Conservation (phyloP, 345 rosid genomes). For the Syzygium oleosum region DNA sequence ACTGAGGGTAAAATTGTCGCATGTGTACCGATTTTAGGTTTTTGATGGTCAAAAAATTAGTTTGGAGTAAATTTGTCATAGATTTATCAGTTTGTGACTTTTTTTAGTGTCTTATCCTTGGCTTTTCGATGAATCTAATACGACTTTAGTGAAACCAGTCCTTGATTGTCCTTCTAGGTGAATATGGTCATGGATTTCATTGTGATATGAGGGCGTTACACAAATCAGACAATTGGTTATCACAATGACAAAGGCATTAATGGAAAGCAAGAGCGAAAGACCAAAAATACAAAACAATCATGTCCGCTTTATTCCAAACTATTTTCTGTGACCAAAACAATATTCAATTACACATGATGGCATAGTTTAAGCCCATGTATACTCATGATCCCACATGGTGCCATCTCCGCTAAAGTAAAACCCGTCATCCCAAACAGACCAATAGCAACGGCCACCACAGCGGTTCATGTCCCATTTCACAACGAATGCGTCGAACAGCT, state of each 20-base stretch:
- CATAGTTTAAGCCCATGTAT: background rate
- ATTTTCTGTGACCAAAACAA: background rate
- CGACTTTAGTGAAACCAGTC: background rate
- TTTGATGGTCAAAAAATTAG: too few relatives aligned
- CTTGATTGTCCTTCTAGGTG: background rate
- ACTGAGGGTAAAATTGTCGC: too few relatives aligned
- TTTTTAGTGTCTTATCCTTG: background rate
- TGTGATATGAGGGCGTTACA: background rate
- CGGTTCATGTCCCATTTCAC: background rate
- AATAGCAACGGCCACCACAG: background rate
- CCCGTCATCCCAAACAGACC: background rate
- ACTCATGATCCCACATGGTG: accelerated
- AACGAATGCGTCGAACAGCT: background rate
- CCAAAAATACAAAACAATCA: background rate
- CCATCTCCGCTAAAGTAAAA: background rate
- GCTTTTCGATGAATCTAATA: background rate
- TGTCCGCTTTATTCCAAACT: background rate
- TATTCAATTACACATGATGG: background rate
- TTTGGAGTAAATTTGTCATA: too few relatives aligned
- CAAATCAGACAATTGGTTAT: background rate
- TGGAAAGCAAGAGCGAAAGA: background rate
- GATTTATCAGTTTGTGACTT: background rate
- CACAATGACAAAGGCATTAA: background rate
- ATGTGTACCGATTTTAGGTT: too few relatives aligned
- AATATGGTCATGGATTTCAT: background rate